Percentiles rank a stretch among this genome's conserved stretches.
These are phyloP conservation scores for Sphagnurus paluster DNA, from an alignment of 1,284 basidiomycete species.

Conservation along the genomic window DNA sequence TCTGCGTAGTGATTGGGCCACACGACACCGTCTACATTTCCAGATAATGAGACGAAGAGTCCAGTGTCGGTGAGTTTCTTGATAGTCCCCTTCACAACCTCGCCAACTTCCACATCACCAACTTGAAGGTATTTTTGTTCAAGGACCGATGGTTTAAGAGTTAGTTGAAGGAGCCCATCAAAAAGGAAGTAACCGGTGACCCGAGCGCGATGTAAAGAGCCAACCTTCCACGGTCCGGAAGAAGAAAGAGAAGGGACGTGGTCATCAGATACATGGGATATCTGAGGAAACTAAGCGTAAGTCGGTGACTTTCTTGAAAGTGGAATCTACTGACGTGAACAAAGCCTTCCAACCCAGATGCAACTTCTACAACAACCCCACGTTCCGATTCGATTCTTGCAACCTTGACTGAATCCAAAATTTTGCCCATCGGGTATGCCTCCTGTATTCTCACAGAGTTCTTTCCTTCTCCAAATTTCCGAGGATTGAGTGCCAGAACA, in stretches of 20 bases:
- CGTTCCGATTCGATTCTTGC: slow-evolving; percentile 77
- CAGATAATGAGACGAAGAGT: slow-evolving; percentile 84
- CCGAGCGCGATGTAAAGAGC: slow-evolving; percentile 82
- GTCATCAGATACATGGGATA: slow-evolving; percentile 92
- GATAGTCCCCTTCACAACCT: slow-evolving; percentile 82
- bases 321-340: slow-evolving; percentile 67
- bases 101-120: slow-evolving; percentile 82
- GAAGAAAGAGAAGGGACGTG: slow-evolving; percentile 78
- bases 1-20: slow-evolving; percentile 97
- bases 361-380: slow-evolving; percentile 73
- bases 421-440: slow-evolving; percentile 72
- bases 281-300: slow-evolving; percentile 52
- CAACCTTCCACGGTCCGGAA: slow-evolving; percentile 79
- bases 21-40: slow-evolving; percentile 88
- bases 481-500: slow-evolving; percentile 56
- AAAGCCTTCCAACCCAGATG: slow-evolving; percentile 72
- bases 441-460: slow-evolving; percentile 44
- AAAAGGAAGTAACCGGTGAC: slow-evolving; percentile 88
- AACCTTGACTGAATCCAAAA: slow-evolving; percentile 74
- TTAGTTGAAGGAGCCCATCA: slow-evolving; percentile 88
- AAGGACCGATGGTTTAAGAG: slow-evolving; percentile 81
- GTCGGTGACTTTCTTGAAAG: not conserved
- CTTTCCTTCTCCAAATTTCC: slow-evolving; percentile 31
- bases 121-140: slow-evolving; percentile 89
- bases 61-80: slow-evolving; percentile 79